Evolutionary conservation across 345 rosid species (phyloP).

Genomic region (Reutealis trisperma): DNA sequence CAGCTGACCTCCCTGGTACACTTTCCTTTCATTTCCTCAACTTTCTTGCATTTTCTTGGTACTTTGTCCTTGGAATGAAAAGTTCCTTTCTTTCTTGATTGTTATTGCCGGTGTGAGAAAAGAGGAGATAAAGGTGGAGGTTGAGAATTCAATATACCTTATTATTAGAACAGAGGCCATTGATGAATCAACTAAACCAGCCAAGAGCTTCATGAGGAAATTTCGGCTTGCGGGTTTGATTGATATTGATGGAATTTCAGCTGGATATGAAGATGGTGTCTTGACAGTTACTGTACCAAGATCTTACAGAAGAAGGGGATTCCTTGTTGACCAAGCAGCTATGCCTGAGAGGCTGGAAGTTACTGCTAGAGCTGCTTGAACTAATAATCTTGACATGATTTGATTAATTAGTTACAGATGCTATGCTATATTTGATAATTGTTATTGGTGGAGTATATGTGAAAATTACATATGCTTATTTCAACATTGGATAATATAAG

Average conservation of each 20-base stretch:
- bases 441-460: not conserved
- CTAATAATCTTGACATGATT: too few species aligned
- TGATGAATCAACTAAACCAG: constrained; percentile 40
- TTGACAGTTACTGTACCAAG: constrained; percentile 68
- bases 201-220: constrained; percentile 55
- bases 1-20: constrained; percentile 66
- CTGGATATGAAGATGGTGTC: constrained; percentile 67
- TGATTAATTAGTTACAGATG: not conserved
- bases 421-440: not conserved
- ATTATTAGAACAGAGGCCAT: constrained; percentile 57
- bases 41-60: not conserved
- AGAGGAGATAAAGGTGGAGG: constrained; percentile 72
- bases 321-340: constrained; percentile 53
- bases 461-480: not conserved
- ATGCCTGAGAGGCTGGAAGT: constrained; percentile 50
- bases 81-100: constrained; percentile 10
- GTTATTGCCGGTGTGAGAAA: constrained; percentile 62
- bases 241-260: constrained; percentile 57
- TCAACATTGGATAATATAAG: too few species aligned
- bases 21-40: not conserved
- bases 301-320: constrained; percentile 36
- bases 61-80: not conserved
- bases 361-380: constrained; percentile 85
- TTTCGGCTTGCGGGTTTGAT: constrained; percentile 65
- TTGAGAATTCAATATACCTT: constrained; percentile 69